Evolutionary conservation across 2,329 filamentous ascomycete species (phyloP), one percentile per base, ranked within the genome.

Genomic region (Sclerotinia spermophila): DNA sequence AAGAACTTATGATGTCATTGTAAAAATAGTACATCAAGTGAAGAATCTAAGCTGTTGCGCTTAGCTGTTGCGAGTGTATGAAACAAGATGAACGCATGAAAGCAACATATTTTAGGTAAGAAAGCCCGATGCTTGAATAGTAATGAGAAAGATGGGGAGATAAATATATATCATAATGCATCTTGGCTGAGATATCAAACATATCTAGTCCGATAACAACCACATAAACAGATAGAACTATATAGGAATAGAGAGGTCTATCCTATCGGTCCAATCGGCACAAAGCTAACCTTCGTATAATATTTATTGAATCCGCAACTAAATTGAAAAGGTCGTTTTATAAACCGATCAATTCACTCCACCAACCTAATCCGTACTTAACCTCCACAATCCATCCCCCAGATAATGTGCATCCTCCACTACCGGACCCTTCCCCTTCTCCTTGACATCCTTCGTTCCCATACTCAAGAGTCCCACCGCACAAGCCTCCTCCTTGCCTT

Each of bases 351-450:
- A 11, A 11, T 19, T 30, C 24, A 51, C 15, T 21, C 24, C 24
- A 19, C 17, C 13, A 24, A 21, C 6, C 45, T 45, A 78, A 59
- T 79, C 78, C 8, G 77, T 79, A 59, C 73, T 74, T 72, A 80
- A 72, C 69, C 73, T 92, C 96, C 96, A 99, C 76, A 99, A 83
- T 27, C 95, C 96, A 84, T 99, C 96, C 0, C 96, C 96, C 68
- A 98, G 81, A 83, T 91, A 98, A 86, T 99, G 96, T 44, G 93
- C 93, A 72, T 94, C 91, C 83, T 98, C 95, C 75, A 98, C 92
- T 24, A 94, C 96, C 8, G 94, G 92, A 0, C 96, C 96, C 84
- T 98, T 98, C 75, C 93, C 94, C 83, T 95, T 95, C 75, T 89
- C 90, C 87, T 96, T 97, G 80, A 97, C 94, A 82, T 97, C 94